A percentile compares a stretch with the other conserved stretches of the same genome.
Evolutionary conservation across 257 asterid species (phyloP).

Genomic region (Paraleonurus japonicus): DNA sequence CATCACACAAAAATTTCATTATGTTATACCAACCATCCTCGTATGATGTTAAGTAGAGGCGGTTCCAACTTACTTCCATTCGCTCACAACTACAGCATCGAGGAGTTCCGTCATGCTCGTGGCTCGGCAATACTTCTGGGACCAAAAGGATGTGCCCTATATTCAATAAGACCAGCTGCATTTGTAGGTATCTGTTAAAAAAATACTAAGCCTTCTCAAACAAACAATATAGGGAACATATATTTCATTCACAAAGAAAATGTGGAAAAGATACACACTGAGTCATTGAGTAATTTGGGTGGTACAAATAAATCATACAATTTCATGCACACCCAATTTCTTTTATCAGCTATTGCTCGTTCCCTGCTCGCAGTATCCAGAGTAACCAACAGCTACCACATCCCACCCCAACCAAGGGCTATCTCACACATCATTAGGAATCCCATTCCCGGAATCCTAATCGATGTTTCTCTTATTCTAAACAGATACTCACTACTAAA

Average conservation of each 20-base stretch:
- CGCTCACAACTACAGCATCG: slow-evolving; percentile 99
- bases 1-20: not conserved
- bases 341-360: not conserved
- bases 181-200: slow-evolving; percentile 82
- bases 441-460: not conserved
- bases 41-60: slow-evolving; percentile 1
- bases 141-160: slow-evolving; percentile 97
- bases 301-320: not conserved
- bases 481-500: not conserved
- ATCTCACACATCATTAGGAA: not conserved
- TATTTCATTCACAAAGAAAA: slow-evolving; percentile 10
- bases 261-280: not conserved
- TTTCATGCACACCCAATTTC: not conserved
- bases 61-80: slow-evolving; percentile 66
- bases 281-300: not conserved
- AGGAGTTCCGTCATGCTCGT: slow-evolving; percentile 94
- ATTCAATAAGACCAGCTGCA: slow-evolving; percentile 89
- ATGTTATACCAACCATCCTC: not conserved
- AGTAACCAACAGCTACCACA: not conserved
- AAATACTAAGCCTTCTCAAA: slow-evolving; percentile 26
- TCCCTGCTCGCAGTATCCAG: not conserved
- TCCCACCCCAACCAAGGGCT: not conserved
- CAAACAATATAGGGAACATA: not conserved
- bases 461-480: not conserved
- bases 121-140: slow-evolving; percentile 94